Base-by-base conservation (phyloP, 805 yeast genomes). In the Metschnikowia sp. region DNA sequence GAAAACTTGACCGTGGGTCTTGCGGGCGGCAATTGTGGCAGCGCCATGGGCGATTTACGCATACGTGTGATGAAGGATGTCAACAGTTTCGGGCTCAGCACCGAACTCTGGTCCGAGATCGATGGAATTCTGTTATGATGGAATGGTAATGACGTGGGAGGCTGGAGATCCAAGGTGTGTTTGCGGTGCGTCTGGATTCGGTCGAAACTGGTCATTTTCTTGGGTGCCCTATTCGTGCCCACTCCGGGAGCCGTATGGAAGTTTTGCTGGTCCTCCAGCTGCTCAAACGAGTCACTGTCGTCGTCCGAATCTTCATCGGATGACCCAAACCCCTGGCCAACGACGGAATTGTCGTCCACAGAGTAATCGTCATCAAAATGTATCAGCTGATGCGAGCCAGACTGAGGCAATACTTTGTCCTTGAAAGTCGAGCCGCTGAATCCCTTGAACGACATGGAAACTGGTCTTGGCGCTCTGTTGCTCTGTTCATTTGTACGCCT, bases 401-500 rank as follows among this genome's bases (percentile, higher is more conserved):
- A 62, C 38, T 45, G 50, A 18, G 47, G 49, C 22, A 53, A 13
- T 4, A 39, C 39, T 19, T 49, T 40, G 39, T 49, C 40, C 22
- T 50, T 48, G 31, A 82, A 77, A 2, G 79, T 68, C 1, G 88
- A 84, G 0, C 82, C 86, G 45, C 68, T 74, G 45, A 84, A 61
- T 0, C 90, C 90, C 51, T 76, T 76, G 64, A 82, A 82, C 2
- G 88, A 82, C 75, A 75, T 68, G 7, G 76, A 74, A 10, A 74
- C 64, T 18, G 80, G 77, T 32, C 77, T 54, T 32, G 52, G 43
- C 6, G 42, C 40, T 11, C 32, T 28, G 13, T 28, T 32, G 11
- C 40, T 8, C 22, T n/a, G n/a, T 8, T 36, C 45, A 10, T 39
- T 39, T 13, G 35, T 28, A 11, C 34, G 26, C 11, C 13, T 37